These are phyloP conservation scores for Penicillium italicum DNA, from an alignment of 2,329 filamentous ascomycete genomes.

Conservation along the genomic window DNA sequence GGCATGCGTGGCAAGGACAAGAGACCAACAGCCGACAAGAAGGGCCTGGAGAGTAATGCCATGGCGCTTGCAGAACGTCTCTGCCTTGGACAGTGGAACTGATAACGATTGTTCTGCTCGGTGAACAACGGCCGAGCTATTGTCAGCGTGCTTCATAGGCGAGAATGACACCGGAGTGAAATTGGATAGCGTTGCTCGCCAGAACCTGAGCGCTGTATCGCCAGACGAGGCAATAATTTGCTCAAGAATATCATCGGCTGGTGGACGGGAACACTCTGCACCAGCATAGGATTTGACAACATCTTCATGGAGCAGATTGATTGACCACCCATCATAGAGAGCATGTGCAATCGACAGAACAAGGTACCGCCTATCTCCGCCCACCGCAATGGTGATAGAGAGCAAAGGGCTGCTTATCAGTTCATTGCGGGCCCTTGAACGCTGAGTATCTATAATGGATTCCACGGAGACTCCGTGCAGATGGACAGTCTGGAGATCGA, in stretches of 20 bases:
- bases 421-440: constrained; percentile 7
- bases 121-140: constrained; percentile 20
- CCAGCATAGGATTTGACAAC: constrained; percentile 62
- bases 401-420: constrained; percentile 26
- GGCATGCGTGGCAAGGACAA: constrained; percentile 62
- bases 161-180: constrained; percentile 44
- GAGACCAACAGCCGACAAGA: constrained; percentile 71
- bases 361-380: constrained; percentile 41
- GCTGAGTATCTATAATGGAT: constrained; percentile 21
- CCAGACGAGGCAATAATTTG: constrained; percentile 50
- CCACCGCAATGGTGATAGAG: constrained; percentile 38
- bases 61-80: constrained; percentile 60
- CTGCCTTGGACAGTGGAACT: constrained; percentile 44
- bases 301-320: constrained; percentile 69
- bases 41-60: constrained; percentile 73
- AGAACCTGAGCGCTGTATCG: constrained; percentile 59
- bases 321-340: constrained; percentile 84
- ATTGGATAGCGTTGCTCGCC: constrained; percentile 64
- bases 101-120: constrained; percentile 26
- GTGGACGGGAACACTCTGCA: constrained; percentile 41
- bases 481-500: constrained; percentile 36
- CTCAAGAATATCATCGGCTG: constrained; percentile 55
- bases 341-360: constrained; percentile 76
- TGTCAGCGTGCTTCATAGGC: constrained; percentile 16
- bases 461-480: constrained; percentile 21